These are phyloP conservation scores for Papilionanthe hybrid DNA, from an alignment of 116 monocot species.

Conservation along the genomic window DNA sequence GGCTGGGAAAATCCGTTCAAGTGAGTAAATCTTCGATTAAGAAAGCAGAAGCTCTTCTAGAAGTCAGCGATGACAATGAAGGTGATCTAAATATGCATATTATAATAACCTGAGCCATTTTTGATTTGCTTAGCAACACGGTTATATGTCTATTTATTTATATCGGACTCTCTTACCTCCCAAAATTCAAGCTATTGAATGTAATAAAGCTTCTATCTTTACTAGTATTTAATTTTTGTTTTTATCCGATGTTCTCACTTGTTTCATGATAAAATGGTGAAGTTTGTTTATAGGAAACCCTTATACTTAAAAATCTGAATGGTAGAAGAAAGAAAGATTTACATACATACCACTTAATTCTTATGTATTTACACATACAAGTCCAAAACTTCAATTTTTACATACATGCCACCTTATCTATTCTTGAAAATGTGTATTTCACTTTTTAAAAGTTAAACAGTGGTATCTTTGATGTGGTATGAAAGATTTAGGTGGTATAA, in stretches of 20 bases:
- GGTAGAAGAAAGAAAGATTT: background rate
- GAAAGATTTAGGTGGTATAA: no score
- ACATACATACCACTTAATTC: no score
- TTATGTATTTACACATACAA: no score
- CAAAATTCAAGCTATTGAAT: background rate
- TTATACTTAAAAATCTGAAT: background rate
- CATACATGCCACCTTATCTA: no score
- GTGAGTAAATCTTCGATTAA: constrained; percentile 41
- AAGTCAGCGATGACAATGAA: constrained; percentile 15
- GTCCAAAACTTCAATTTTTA: no score
- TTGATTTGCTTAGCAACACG: background rate
- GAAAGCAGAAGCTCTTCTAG: constrained; percentile 33
- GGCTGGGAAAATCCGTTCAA: constrained; percentile 44
- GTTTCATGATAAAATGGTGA: background rate
- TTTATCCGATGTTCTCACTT: background rate
- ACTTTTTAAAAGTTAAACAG: no score
- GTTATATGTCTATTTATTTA: background rate
- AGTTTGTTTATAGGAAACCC: background rate
- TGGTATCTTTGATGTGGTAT: no score
- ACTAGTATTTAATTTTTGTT: background rate
- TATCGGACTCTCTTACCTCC: background rate
- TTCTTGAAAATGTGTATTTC: no score
- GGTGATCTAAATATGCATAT: constrained; percentile 10
- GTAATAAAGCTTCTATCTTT: background rate
- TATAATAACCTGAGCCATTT: background rate